Base-by-base conservation (phyloP, 768 basidiomycete genomes). In the Phylloporus sp. region DNA sequence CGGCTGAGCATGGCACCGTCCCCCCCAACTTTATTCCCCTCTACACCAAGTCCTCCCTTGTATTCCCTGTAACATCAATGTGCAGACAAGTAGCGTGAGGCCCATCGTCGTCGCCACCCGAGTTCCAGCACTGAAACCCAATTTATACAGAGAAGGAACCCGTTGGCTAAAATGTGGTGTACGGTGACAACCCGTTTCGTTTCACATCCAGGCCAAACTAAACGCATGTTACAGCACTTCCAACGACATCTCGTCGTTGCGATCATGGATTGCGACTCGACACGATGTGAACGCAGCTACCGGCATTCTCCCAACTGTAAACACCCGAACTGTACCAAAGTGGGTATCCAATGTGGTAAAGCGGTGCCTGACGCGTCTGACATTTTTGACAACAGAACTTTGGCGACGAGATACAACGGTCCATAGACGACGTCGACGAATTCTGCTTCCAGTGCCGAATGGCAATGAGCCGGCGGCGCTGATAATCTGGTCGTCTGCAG, bases 51-150 rank as follows among this genome's bases (percentile, higher is more conserved):
- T 24, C 20, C 15, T 42, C 44, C 52, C 38, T 26, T 22, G 14
- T 24, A 42, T 23, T 26, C 32, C 38, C 38, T 39, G 18, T 31
- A 26, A 21, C 34, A 38, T 60, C 35, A 46, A 89, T 89, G 86
- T 89, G 86, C 64, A 79, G 72, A 72, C 80, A 79, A 66, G 73
- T 87, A 65, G 82, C 86, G 86, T 88, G 69, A 58, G 85, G 77
- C 45, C 20, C 31, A 42, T 24, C 13, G n/a, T 55, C 38, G 10
- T 49, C 23, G 15, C 42, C 36, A 22, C 29, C n/a, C 11, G 8
- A 6, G 20, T 29, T 5, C 3, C 26, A 20, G 13, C 31, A 34
- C 38, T 53, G 21, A 52, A 42, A 38, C 26, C 18, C 22, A 39
- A 32, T 48, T 48, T 48, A n/a, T n/a, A 45, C 63, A 87, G 86